These are phyloP conservation scores for Cryptococcus sp. DNA, from an alignment of 1,284 basidiomycete genomes.

Conservation along the genomic window DNA sequence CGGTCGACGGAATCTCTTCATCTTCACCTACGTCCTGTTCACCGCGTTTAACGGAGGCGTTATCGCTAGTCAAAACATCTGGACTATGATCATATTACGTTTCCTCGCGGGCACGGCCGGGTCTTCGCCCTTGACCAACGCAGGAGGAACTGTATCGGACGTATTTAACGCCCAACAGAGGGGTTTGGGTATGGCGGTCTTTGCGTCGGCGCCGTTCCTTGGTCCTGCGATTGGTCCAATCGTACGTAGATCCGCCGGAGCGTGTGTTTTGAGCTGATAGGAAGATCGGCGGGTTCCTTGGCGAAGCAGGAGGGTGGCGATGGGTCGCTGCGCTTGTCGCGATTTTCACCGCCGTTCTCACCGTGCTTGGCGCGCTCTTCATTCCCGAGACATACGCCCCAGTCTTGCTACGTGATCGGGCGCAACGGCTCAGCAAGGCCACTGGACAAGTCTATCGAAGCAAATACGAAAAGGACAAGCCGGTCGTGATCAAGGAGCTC, in stretches of 20 bases:
- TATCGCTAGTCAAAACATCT: conserved; percentile 26
- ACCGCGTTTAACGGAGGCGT: conserved; percentile 37
- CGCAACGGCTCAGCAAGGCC: conserved; percentile 37
- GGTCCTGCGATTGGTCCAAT: conserved; percentile 55
- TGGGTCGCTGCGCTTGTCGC: conserved; percentile 64
- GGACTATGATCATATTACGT: conserved; percentile 33
- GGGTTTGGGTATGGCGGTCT: conserved; percentile 51
- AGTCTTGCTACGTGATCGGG: conserved; percentile 43
- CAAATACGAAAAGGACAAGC: conserved; percentile 43
- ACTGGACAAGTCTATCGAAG: conserved; percentile 44
- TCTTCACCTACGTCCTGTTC: conserved; percentile 50
- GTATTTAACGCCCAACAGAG: conserved; percentile 38
- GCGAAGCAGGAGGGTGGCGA: conserved; percentile 38
- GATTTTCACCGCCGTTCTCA: conserved; percentile 44
- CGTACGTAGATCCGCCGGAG: background rate
- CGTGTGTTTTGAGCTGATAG: background rate
- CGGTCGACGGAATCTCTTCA: conserved; percentile 58
- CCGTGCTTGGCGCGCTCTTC: conserved; percentile 30
- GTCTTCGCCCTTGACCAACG: conserved; percentile 43
- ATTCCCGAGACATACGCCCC: conserved; percentile 49
- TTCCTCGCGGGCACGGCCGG: conserved; percentile 44
- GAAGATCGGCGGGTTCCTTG: conserved; percentile 40
- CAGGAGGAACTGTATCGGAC: conserved; percentile 42
- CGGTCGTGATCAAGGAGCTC: conserved; percentile 31
- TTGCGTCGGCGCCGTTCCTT: conserved; percentile 59